These are phyloP conservation scores for Nyctanthes arbortristis DNA, from an alignment of 257 asterid species.

Conservation along the genomic window DNA sequence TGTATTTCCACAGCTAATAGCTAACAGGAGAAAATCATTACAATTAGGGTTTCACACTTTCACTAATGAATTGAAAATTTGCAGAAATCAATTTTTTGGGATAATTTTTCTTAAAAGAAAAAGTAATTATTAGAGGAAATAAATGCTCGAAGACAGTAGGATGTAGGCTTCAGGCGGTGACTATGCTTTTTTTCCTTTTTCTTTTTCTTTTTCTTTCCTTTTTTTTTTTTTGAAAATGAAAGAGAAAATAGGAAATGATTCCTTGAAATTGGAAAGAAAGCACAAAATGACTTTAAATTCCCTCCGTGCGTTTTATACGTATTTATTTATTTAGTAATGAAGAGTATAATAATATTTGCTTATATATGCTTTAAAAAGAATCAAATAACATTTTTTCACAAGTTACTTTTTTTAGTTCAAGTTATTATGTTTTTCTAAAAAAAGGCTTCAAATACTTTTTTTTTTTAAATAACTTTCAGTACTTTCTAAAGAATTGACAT, in stretches of 20 bases:
- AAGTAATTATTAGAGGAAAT: constrained; percentile 9
- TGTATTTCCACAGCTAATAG: not conserved
- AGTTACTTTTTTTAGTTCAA: too few species aligned
- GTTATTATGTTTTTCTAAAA: too few species aligned
- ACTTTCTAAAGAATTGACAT: too few species aligned
- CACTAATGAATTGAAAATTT: not conserved
- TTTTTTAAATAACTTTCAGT: too few species aligned
- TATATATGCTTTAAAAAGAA: not conserved
- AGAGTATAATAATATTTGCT: not conserved
- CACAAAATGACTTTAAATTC: not conserved
- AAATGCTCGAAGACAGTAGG: constrained; percentile 1
- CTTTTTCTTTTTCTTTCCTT: not conserved
- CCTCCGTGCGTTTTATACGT: not conserved
- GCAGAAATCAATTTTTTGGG: not conserved
- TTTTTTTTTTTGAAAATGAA: too few species aligned
- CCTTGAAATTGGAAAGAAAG: not conserved
- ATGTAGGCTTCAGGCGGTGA: not conserved
- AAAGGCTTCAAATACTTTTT: too few species aligned
- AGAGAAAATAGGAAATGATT: not conserved
- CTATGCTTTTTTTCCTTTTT: not conserved
- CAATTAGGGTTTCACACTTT: constrained; percentile 33
- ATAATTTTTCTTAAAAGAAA: not conserved
- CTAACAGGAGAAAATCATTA: not conserved
- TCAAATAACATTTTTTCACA: not conserved
- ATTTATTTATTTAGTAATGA: not conserved